A percentile compares a stretch with the other conserved stretches of the same genome.
Conservation (phyloP, 768 basidiomycete species). For the Scleroderma bovista region DNA sequence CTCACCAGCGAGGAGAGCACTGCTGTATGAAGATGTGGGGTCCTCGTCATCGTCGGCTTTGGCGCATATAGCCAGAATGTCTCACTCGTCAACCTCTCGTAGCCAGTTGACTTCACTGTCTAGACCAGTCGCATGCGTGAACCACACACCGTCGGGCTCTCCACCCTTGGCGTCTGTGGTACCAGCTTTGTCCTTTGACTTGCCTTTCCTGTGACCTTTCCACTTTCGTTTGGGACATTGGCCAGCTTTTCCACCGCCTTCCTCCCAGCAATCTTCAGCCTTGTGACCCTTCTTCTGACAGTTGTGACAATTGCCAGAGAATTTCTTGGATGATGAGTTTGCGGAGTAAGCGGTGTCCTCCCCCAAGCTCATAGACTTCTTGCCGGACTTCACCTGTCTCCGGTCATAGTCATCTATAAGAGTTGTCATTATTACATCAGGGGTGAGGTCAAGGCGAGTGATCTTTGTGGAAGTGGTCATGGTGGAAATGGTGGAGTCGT, state of each 20-base stretch:
- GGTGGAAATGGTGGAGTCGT: slow-evolving; percentile 24
- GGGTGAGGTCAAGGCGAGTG: too few relatives aligned
- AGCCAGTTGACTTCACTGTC: background rate
- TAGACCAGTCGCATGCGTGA: background rate
- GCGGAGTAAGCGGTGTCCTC: background rate
- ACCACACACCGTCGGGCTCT: background rate
- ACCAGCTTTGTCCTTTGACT: background rate
- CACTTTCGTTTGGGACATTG: background rate
- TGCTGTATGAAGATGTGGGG: background rate
- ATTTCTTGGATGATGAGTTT: background rate
- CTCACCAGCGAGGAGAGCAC: background rate
- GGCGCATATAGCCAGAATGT: background rate
- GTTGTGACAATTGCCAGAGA: background rate
- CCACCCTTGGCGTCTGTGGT: background rate
- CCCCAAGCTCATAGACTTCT: background rate
- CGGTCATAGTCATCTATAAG: background rate
- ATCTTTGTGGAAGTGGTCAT: background rate
- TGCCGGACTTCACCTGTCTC: background rate
- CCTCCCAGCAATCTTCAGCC: background rate
- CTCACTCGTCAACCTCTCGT: background rate
- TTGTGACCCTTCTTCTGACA: background rate
- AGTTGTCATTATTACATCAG: too few relatives aligned
- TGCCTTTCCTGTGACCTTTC: background rate
- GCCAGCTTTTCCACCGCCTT: background rate
- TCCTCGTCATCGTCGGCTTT: background rate